These are phyloP conservation scores for Aspergillus bombycis DNA, from an alignment of 2,329 filamentous ascomycete species.

Conservation along the genomic window DNA sequence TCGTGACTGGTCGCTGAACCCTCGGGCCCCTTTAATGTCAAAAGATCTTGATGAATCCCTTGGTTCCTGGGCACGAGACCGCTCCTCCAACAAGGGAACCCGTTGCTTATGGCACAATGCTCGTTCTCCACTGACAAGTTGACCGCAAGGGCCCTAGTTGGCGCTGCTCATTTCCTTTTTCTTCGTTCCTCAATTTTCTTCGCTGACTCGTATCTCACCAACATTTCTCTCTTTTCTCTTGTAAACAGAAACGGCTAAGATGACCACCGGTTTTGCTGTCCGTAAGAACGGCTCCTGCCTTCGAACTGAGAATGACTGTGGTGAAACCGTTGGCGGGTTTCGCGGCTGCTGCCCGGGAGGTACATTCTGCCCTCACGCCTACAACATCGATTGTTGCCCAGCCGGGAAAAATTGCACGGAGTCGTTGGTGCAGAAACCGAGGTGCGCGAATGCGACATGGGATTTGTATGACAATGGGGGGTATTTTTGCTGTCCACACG, in stretches of 20 bases:
- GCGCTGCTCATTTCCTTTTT: not conserved
- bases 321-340: constrained; percentile 3
- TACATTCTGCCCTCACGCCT: constrained; percentile 10
- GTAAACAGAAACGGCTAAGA: not conserved
- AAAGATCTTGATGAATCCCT: not conserved
- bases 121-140: not conserved
- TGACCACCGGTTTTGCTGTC: constrained; percentile 4
- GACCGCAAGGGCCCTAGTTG: not conserved
- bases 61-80: not conserved
- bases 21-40: not conserved
- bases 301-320: constrained; percentile 3
- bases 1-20: not conserved
- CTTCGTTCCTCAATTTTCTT: not conserved
- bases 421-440: not conserved
- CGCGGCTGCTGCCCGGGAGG: constrained; percentile 9
- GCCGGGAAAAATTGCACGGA: not conserved
- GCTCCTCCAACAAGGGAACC: not conserved
- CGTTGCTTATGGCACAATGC: not conserved
- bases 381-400: constrained; percentile 10
- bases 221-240: not conserved
- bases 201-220: not conserved
- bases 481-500: constrained; percentile 8
- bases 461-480: constrained; percentile 13
- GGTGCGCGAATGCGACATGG: constrained; percentile 11
- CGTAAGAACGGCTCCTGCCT: constrained; percentile 11